These are phyloP conservation scores for Hylodesmum podocarpum DNA, from an alignment of 306 rosid genomes.

Conservation along the genomic window DNA sequence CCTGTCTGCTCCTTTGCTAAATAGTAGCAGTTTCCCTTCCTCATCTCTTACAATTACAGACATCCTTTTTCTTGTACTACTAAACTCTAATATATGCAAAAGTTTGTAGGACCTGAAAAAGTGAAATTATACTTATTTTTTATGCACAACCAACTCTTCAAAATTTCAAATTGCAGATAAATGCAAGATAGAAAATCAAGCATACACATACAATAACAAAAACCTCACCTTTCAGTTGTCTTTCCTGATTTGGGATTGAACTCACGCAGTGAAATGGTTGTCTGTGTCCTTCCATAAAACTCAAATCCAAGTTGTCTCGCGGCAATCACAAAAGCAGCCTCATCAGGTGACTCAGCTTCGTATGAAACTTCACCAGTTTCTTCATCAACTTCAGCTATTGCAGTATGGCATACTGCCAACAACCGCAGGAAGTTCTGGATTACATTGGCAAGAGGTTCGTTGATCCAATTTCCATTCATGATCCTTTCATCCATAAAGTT, in stretches of 20 bases:
- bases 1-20: conserved; percentile 96
- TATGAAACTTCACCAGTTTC: conserved; percentile 62
- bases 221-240: conserved; percentile 52
- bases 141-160: neutral
- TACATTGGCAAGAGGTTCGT: conserved; percentile 54
- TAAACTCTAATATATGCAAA: conserved; percentile 71
- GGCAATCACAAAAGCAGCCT: conserved; percentile 92
- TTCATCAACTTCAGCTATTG: conserved; percentile 84
- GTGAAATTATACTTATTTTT: neutral
- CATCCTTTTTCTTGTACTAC: conserved; percentile 89
- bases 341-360: conserved; percentile 98
- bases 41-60: conserved; percentile 72
- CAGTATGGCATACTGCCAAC: conserved; percentile 89
- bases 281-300: conserved; percentile 78
- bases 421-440: conserved; percentile 64
- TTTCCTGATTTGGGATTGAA: conserved; percentile 50
- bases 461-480: conserved; percentile 70
- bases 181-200: neutral
- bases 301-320: conserved; percentile 90
- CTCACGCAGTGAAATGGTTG: conserved; percentile 62
- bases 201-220: conserved; percentile 7
- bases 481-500: conserved; percentile 82
- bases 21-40: conserved; percentile 66
- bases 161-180: neutral
- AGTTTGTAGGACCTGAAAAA: conserved; percentile 63